Evolutionary conservation across 2,329 filamentous ascomycete genomes (phyloP).

Genomic region (Exophiala sp.): DNA sequence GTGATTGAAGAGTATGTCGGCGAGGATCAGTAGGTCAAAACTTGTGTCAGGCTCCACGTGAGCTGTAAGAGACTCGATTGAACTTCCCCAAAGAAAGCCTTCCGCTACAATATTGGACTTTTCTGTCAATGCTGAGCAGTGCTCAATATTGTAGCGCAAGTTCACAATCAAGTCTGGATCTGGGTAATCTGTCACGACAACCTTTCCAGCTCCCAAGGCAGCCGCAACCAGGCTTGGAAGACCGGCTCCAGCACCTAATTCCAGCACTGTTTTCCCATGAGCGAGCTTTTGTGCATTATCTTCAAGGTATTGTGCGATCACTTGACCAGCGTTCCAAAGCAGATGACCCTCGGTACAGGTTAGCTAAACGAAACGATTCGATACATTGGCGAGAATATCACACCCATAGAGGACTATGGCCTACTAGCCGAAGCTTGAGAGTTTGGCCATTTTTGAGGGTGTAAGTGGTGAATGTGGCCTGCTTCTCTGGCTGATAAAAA

Average conservation of each 20-base stretch:
- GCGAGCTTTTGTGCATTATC: constrained; percentile 59
- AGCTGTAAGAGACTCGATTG: constrained; percentile 56
- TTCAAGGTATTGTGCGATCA: constrained; percentile 76
- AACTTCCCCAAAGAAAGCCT: constrained; percentile 81
- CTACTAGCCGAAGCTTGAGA: constrained; percentile 73
- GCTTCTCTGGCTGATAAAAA: constrained; percentile 74
- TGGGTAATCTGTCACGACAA: constrained; percentile 83
- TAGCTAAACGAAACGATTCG: constrained; percentile 17
- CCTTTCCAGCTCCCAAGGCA: constrained; percentile 64
- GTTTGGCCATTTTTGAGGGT: constrained; percentile 62
- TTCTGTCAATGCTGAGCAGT: constrained; percentile 47
- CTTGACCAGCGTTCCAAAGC: constrained; percentile 85
- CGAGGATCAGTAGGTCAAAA: constrained; percentile 81
- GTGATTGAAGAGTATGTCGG: constrained; percentile 88
- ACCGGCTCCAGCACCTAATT: constrained; percentile 84
- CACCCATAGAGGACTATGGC: constrained; percentile 82
- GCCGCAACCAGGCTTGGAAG: constrained; percentile 77
- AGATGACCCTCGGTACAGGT: constrained; percentile 62
- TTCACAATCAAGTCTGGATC: constrained; percentile 79
- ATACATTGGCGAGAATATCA: constrained; percentile 25
- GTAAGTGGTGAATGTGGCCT: constrained; percentile 70
- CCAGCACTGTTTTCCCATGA: constrained; percentile 68
- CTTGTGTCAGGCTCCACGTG: constrained; percentile 44
- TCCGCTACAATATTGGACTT: constrained; percentile 53
- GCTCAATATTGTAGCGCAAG: constrained; percentile 69